Evolutionary conservation across 164 flowering plant species (phyloP).

Genomic region (Vitis riparia): DNA sequence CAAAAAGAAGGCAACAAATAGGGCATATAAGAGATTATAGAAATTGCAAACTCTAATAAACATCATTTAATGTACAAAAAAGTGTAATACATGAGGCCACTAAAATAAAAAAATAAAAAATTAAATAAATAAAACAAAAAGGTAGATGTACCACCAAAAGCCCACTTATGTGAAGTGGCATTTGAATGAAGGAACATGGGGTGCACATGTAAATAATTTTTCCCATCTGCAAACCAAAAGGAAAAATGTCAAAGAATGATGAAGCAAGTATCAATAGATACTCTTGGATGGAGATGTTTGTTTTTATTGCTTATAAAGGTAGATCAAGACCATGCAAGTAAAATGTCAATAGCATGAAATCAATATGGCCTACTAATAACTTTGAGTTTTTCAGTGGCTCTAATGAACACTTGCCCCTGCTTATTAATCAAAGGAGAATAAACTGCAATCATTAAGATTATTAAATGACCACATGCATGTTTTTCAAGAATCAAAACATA

Average conservation of each 20-base stretch:
- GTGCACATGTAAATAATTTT: conserved; percentile 75
- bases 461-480: background rate
- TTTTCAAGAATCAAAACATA: background rate
- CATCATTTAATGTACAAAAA: no score
- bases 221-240: conserved; percentile 45
- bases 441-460: background rate
- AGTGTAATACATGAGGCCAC: no score
- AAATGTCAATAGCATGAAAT: no score
- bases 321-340: no score
- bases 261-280: background rate
- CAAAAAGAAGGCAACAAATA: conserved; percentile 13
- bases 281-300: no score
- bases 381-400: no score
- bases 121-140: background rate
- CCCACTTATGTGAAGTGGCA: conserved; percentile 99
- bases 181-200: conserved; percentile 93
- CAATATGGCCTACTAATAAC: no score
- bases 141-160: conserved; percentile 69
- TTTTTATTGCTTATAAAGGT: background rate
- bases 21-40: no score
- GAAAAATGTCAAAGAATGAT: background rate
- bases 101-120: background rate
- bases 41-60: no score
- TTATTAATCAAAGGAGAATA: no score
- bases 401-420: no score